Conservation (phyloP, 2,329 filamentous ascomycete species). For the Phialemoniopsis sp. region DNA sequence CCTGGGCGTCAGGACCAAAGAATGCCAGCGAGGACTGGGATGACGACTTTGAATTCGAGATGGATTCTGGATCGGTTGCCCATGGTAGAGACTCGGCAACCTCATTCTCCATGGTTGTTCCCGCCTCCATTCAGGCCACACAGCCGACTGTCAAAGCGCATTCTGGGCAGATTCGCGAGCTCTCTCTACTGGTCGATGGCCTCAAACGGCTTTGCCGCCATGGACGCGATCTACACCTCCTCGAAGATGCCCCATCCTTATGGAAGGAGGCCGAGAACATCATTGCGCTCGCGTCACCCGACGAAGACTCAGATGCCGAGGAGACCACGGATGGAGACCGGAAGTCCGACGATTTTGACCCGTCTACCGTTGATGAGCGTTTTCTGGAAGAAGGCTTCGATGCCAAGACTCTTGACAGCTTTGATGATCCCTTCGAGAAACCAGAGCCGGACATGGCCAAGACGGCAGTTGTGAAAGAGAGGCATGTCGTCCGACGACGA, state of each 20-base stretch:
- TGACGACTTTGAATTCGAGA: slow-evolving; percentile 77
- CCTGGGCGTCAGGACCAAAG: slow-evolving; percentile 77
- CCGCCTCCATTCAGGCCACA: slow-evolving; percentile 73
- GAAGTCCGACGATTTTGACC: slow-evolving; percentile 32
- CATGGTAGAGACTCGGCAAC: slow-evolving; percentile 28
- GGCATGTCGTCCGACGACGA: slow-evolving; percentile 45
- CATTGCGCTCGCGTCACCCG: slow-evolving; percentile 75
- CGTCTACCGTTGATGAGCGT: slow-evolving; percentile 34
- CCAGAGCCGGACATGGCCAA: slow-evolving; percentile 40
- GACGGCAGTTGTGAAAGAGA: slow-evolving; percentile 50
- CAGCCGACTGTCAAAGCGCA: slow-evolving; percentile 80
- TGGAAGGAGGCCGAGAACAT: slow-evolving; percentile 86
- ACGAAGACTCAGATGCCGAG: slow-evolving; percentile 55
- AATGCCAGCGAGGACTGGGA: slow-evolving; percentile 85
- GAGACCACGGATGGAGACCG: slow-evolving; percentile 27
- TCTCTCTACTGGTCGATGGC: slow-evolving; percentile 78
- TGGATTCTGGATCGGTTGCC: slow-evolving; percentile 28
- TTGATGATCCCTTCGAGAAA: slow-evolving; percentile 36
- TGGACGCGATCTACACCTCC: slow-evolving; percentile 63
- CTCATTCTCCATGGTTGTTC: slow-evolving; percentile 61
- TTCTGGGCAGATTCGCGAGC: slow-evolving; percentile 77
- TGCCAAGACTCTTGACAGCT: slow-evolving; percentile 34
- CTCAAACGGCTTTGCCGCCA: slow-evolving; percentile 72
- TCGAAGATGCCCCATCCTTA: slow-evolving; percentile 55
- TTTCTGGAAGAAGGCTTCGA: slow-evolving; percentile 45